Conservation (phyloP, 805 yeast genomes). For the Cyberlindnera amylophila region DNA sequence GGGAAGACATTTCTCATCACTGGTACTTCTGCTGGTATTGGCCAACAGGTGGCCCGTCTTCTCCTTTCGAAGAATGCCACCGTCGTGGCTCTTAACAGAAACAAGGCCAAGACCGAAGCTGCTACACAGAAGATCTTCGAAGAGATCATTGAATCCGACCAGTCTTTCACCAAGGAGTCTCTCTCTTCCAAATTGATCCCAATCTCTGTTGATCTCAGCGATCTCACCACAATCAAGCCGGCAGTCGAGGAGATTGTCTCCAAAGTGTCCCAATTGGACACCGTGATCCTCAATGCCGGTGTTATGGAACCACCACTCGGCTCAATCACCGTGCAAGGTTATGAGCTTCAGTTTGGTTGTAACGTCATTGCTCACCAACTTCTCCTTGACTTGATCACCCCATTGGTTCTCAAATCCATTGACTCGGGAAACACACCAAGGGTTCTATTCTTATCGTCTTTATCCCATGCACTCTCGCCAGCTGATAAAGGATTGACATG, state of each 20-base stretch:
- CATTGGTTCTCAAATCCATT: no score
- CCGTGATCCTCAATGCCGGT: conserved; percentile 43
- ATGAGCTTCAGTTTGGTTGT: conserved; percentile 43
- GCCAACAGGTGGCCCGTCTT: conserved; percentile 31
- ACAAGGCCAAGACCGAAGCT: conserved; percentile 28
- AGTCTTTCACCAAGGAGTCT: background rate
- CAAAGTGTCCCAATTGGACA: conserved; percentile 28
- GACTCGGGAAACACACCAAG: conserved; percentile 34
- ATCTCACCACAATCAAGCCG: conserved; percentile 38
- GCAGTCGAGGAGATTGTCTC: conserved; percentile 31
- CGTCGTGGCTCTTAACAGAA: conserved; percentile 37
- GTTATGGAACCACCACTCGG: conserved; percentile 39
- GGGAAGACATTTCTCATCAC: conserved; percentile 26
- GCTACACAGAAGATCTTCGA: conserved; percentile 29
- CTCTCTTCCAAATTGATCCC: conserved; percentile 22
- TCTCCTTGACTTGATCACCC: conserved; percentile 37
- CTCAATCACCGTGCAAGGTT: conserved; percentile 38
- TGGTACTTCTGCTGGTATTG: conserved; percentile 34
- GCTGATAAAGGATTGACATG: conserved; percentile 33
- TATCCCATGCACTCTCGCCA: conserved; percentile 32
- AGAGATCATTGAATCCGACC: conserved; percentile 18
- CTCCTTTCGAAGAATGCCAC: conserved; percentile 31
- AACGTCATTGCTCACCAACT: conserved; percentile 44
- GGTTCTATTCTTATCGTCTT: conserved; percentile 44
- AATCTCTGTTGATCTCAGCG: conserved; percentile 34